Base-by-base conservation (phyloP, 2,329 filamentous ascomycete genomes). In the Bipolaris cookei region DNA sequence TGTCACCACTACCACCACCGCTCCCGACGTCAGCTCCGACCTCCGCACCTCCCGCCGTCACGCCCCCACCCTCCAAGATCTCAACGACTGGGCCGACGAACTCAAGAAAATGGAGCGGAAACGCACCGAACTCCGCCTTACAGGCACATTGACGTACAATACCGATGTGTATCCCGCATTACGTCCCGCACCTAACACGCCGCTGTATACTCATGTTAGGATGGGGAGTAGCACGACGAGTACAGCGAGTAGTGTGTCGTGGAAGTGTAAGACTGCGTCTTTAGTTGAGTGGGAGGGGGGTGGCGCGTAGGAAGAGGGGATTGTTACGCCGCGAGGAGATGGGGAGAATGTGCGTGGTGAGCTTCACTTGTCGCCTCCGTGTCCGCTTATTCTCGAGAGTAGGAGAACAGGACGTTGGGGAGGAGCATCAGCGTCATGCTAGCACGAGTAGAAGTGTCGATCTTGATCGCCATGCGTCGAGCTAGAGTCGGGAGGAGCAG, bases 31-130 rank as follows among this genome's bases (percentile, higher is more conserved):
- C 23, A 21, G 7, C 11, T 13, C 54, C 14, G 13, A 37, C 11
- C 37, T 52, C 13, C 41, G 34, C 21, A 20, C 8, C n/a, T 37
- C n/a, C 16, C 51, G 23, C 20, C 49, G 28, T 13, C 34, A 43
- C 8, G 61, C 52, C 13, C 55, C 58, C 3, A 62, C 54, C 18
- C 39, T 50, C 4, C 16, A 25, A 8, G 62, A 58, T 6, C 32
- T 60, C 6, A 28, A 16, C 14, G 14, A 10, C 3, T 64, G 59
- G 62, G 62, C 62, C 0, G 18, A 48, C 10, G 51, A 63, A 20
- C 11, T 63, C 6, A 56, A 52, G 34, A 41, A 14, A 3, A 61
- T 63, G 61, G 51, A 58, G 38, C 46, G 30, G 3, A 58, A 52
- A 51, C 45, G 50, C 3, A 7, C 30, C 5, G 55, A 48, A 3